Conservation (phyloP, 106 monocot genomes). For the Platanthera zijinensis region DNA sequence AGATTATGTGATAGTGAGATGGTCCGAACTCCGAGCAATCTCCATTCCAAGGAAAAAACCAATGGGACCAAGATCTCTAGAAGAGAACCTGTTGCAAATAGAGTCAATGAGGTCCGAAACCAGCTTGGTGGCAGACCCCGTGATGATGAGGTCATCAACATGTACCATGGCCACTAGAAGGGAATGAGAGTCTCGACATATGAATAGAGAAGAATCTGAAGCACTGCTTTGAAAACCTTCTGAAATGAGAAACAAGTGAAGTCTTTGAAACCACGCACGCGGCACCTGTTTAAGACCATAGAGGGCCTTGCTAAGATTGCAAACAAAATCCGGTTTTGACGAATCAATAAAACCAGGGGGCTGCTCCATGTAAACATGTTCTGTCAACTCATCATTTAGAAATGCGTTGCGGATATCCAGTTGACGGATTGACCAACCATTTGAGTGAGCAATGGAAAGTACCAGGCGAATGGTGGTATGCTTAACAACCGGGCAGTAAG, state of each 20-base stretch:
- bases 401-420: no score
- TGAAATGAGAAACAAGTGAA: background rate
- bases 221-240: background rate
- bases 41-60: conserved; percentile 5
- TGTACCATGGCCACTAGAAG: background rate
- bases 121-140: conserved; percentile 4
- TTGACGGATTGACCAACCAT: no score
- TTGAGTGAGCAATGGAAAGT: no score
- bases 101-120: background rate
- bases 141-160: conserved; percentile 2
- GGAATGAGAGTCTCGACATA: conserved; percentile 1
- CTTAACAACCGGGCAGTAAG: no score
- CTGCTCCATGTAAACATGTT: no score
- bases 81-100: background rate
- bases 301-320: background rate
- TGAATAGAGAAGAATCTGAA: no score
- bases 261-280: conserved; percentile 8
- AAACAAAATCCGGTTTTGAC: background rate
- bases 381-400: no score
- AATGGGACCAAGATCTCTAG: conserved; percentile 6
- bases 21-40: background rate
- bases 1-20: conserved; percentile 1
- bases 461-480: no score
- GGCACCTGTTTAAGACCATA: conserved; percentile 9
- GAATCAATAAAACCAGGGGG: background rate